Evolutionary conservation across 176 grass and related monocot species (phyloP), one percentile per base, ranked within the genome.

Genomic region (Triticum timopheevii): DNA sequence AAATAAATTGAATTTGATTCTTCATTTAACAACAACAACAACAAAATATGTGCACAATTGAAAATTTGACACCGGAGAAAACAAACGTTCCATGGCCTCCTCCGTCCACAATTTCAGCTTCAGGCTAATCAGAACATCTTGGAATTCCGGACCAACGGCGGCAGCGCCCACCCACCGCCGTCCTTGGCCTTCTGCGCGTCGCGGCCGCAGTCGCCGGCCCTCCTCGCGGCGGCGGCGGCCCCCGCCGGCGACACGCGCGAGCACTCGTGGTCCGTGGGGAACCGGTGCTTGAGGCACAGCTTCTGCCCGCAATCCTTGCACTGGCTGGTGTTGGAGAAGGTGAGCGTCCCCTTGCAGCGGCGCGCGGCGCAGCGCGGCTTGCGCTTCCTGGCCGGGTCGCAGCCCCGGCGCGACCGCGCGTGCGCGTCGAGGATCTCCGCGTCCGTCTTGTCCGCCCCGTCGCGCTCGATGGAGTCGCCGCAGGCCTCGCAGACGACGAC

Each of bases 231-330:
- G 34, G 82, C 83, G 27, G 76, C 65, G 4, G 86, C 71, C 16
- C 67, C 69, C 47, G 62, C 38, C 30, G 79, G 30, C 24, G 76
- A 58, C 81, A 0, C 20, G 35, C 20, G 47, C 1, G 47, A 50
- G 91, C 91, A 95, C 16, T 7, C 34, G 83, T 95, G 96, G 54
- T 92, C 95, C 4, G 72, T 38, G 12, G 89, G 89, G 85, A 95
- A 95, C 2, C 95, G 67, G 65, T 97, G 95, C 84, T 69, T 93
- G 22, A 98, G 85, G 80, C 95, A 98, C 38, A 93, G 61, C 77
- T 85, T 98, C 7, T 22, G 15, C 22, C 74, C 49, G 81, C 91
- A 98, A 4, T 38, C 72, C 49, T 87, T 90, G 89, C 95, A 98
- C 0, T 33, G 42, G 65, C 19, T 92, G 1, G 76, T 35, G 70